Evolutionary conservation across 352 stramenopile genomes (phyloP), one percentile per base, ranked within the genome.

Genomic region (Aphanomyces invadans): DNA sequence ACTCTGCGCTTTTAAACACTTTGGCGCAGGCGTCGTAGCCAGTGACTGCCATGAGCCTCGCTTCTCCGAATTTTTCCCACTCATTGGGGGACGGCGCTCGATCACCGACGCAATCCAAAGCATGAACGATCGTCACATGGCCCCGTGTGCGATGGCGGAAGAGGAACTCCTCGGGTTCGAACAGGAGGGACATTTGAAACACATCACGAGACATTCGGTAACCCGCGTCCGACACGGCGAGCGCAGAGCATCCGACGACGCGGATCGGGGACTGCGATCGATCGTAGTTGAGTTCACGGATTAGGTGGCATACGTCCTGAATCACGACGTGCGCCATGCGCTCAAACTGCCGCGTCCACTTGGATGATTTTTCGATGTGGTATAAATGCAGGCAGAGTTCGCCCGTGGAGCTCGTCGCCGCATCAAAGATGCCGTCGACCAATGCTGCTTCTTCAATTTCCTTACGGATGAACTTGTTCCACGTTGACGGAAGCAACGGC

Each of bases 351-450:
- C 57, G 57, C n/a, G 57, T 56, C 57, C 57, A 65, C 19, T 42
- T n/a, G 4, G 10, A 4, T 9, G 57, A 38, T 29, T 65, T 65
- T 36, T 65, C 57, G 45, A 65, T 65, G 33, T 65, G 57, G 31
- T 65, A 65, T 7, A 65, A n/a, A 32, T 65, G 57, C 5, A 65
- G 45, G 42, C 57, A 42, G 28, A 65, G 39, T 9, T 65, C 45
- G 21, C 57, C 45, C 10, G 28, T 25, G 12, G 26, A 19, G n/a
- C 17, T 52, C 19, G 57, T 5, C 11, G 57, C 21, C 4, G 42
- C 57, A 28, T 65, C 57, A 54, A 65, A 65, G 57, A 65, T 52
- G 17, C 57, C 57, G 21, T 65, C 33, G 28, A 55, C 57, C 28
- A 65, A 44, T 15, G 23, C 26, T 9, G 32, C 39, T 52, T 65